Evolutionary conservation across 768 basidiomycete genomes (phyloP).

Genomic region (Termitomyces bulborhizus): DNA sequence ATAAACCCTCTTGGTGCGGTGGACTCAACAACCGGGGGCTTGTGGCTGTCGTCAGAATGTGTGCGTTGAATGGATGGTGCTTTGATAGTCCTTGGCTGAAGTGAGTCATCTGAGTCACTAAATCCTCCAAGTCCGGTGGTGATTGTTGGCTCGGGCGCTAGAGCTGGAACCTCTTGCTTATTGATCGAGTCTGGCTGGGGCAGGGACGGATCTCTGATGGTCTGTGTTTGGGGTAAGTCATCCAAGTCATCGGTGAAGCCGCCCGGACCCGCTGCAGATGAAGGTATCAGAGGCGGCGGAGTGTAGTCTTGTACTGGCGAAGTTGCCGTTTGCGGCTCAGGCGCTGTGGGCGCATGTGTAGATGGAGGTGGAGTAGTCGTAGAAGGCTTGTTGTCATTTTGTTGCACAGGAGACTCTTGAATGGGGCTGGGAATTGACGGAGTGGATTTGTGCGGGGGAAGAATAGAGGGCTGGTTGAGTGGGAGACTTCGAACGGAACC

Average conservation of each 20-base stretch:
- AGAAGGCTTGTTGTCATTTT: conserved; percentile 32
- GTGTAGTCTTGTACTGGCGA: conserved; percentile 22
- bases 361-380: conserved; percentile 35
- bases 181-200: conserved; percentile 13
- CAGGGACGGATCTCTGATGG: conserved; percentile 24
- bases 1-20: not conserved
- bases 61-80: not conserved
- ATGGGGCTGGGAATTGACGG: conserved; percentile 51
- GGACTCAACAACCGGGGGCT: not conserved
- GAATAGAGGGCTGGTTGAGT: conserved; percentile 8
- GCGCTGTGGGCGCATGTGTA: conserved; percentile 17
- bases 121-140: not conserved
- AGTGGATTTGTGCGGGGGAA: conserved; percentile 18
- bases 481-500: conserved; percentile 12
- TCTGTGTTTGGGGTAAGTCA: conserved; percentile 27
- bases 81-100: not conserved
- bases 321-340: conserved; percentile 6
- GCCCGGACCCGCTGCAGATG: conserved; percentile 33
- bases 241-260: conserved; percentile 51
- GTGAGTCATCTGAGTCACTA: not conserved
- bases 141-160: not conserved
- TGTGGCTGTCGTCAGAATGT: not conserved
- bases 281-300: conserved; percentile 34
- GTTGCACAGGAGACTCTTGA: conserved; percentile 60
- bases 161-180: conserved; percentile 7